Base-by-base conservation (phyloP, 129 eudicot species). In the Centaurea solstitialis region DNA sequence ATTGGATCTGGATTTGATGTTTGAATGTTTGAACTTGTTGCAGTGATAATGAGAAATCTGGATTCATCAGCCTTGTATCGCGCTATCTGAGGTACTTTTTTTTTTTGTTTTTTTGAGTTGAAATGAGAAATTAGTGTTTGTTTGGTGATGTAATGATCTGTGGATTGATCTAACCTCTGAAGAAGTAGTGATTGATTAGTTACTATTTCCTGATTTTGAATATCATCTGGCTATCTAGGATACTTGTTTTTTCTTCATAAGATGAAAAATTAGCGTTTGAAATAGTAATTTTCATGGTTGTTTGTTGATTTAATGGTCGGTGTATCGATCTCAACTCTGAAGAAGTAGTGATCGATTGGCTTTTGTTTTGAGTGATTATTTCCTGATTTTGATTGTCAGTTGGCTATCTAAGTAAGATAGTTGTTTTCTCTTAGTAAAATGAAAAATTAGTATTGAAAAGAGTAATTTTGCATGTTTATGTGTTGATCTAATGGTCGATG, bases 41-140 rank as follows among this genome's bases (percentile, higher is more conserved):
- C 87, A 96, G 99, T 86, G 98, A 96, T 12, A 93, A 90, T 79
- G 99, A 96, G 96, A 96, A 96, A 88, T 87, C 98, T 83, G 99
- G 99, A 87, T 96, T 96, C 59, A 88, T 96, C 91, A 91, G 82
- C 93, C 98, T 96, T 62, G 99, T 96, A 18, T 38, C 93, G 67
- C 99, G 99, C 76, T 93, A 89, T 81, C 92, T 93, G 68, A 96
- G 99, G 99, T 93, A 88, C 50, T 57, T 28, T 8, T 37, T 71
- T 64, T 9, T 68, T 41, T 26, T 2, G 1, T 26, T 26, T n/a
- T n/a, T n/a, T n/a, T n/a, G n/a, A n/a, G 30, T 26, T 26, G 2
- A 26, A 26, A 26, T 26, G 30, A n/a, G n/a, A n/a, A n/a, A n/a
- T 30, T 47, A n/a, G 35, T 40, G 53, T 62, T 28, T 18, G 17